Base-by-base conservation (phyloP, 2,329 filamentous ascomycete genomes). In the Ceratocystis eucalypticola region DNA sequence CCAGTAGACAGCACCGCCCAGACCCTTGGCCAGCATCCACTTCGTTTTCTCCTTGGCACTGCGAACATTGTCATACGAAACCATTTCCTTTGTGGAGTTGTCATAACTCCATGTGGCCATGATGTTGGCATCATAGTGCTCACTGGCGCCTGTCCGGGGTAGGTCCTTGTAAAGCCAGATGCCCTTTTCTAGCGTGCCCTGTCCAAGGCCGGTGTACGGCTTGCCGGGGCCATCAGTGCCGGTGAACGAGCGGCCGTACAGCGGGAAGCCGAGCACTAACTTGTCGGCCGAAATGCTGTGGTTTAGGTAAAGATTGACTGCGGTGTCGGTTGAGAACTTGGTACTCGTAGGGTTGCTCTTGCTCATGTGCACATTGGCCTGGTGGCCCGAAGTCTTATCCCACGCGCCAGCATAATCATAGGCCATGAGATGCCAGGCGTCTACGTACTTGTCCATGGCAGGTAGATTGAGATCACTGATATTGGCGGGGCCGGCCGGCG, bases 1-100 rank as follows among this genome's bases (percentile, higher is more conserved):
- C 90, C 90, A 96, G 82, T 88, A 95, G 79, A 94, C 89, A 0
- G 83, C 86, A 12, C 90, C 90, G 0, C 88, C 89, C 0, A 95
- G 80, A 0, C 81, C 77, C 65, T 79, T 78, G 25, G 76, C 71
- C 70, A 78, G 76, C 69, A 94, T 79, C 72, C 87, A 94, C 7
- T 77, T 73, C 0, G 82, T 82, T 77, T 94, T 95, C 69, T 76
- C 72, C 33, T 73, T 73, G 0, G 82, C 83, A 69, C 86, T 84
- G 41, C 76, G 73, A 0, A 83, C 77, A 3, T 81, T 88, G 71
- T 88, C 86, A 71, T 89, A 94, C 28, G 83, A 84, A 63, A 96
- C 78, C 76, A 94, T 83, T 71, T 84, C 84, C 62, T 79, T 77
- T 8, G 77, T 78, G 0, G 66, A 70, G 0, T 75, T 69, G 72